These are phyloP conservation scores for Scleromitrula shiraiana DNA, from an alignment of 2,329 filamentous ascomycete species.

Conservation along the genomic window DNA sequence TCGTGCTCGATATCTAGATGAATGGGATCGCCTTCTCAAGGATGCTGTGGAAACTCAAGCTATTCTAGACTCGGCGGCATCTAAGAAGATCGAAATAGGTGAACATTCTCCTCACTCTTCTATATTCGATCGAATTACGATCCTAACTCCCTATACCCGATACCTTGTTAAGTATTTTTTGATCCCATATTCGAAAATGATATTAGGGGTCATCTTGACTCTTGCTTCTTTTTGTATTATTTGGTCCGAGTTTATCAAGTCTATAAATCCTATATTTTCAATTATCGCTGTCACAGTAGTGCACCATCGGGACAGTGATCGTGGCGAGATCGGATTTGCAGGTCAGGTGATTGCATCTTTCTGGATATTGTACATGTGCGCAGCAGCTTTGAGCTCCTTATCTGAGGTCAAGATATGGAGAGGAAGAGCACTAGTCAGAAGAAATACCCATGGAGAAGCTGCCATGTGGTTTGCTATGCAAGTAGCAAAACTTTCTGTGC, in stretches of 20 bases:
- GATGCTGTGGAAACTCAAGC: constrained; percentile 68
- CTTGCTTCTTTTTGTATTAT: constrained; percentile 75
- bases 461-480: constrained; percentile 95
- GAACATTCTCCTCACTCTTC: constrained; percentile 47
- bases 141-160: constrained; percentile 74
- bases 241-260: constrained; percentile 89
- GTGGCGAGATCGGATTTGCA: constrained; percentile 72
- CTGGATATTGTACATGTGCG: constrained; percentile 96
- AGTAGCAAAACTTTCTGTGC: constrained; percentile 85
- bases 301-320: constrained; percentile 54
- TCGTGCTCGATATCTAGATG: constrained; percentile 71
- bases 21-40: constrained; percentile 75
- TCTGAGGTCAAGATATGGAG: constrained; percentile 97
- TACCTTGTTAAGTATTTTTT: constrained; percentile 70
- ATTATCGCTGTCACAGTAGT: constrained; percentile 52
- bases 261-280: constrained; percentile 69
- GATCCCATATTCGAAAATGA: constrained; percentile 59
- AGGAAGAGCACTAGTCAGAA: constrained; percentile 78
- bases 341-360: constrained; percentile 76
- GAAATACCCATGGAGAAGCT: constrained; percentile 86
- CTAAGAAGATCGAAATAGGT: constrained; percentile 72
- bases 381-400: constrained; percentile 78
- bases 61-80: constrained; percentile 75
- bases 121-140: constrained; percentile 44
- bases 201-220: constrained; percentile 59